Base-by-base conservation (phyloP, 2,329 filamentous ascomycete genomes). In the Neofusicoccum parvum region DNA sequence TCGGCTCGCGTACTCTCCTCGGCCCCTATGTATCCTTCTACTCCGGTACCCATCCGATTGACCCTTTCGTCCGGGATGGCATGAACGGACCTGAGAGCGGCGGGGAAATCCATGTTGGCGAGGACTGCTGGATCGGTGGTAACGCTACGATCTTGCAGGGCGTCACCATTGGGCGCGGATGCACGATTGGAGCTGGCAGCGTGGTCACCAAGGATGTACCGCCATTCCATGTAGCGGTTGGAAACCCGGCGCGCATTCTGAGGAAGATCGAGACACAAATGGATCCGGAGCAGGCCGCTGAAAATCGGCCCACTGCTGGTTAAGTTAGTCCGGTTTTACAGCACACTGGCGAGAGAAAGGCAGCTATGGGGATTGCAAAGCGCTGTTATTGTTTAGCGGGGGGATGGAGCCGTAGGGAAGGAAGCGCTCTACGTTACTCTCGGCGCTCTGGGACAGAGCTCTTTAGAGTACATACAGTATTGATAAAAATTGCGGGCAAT, bases 11-110 rank as follows among this genome's bases (percentile, higher is more conserved):
- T 62, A 94, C 91, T 1, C 80, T 97, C 34, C 81, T 95, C 46
- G 93, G 91, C 0, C 92, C 92, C 1, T 91, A 92, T 73, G 91
- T 92, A 48, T 88, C 83, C 43, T 86, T 96, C 70, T 96, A 87
- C 75, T 86, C 87, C 46, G 93, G 86, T 1, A 88, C 85, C 0
- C 93, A 97, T 76, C 92, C 92, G 2, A 78, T 93, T 0, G 91
- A 96, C 70, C 91, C 91, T 0, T 83, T 83, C 0, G 69, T 94
- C 5, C 86, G 92, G 36, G 90, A 94, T 72, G 92, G 92, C 0
- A 88, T 20, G 6, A 9, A 17, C 45, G 27, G 5, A 7, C 27
- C 27, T 7, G 27, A 32, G 27, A 32, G 27, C 5, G 27, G 27
- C 27, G 27, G 27, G 27, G 27, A 32, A 32, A 32, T 32, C 27